Conservation (phyloP, 2,329 filamentous ascomycete genomes). For the Fusarium begoniae region DNA sequence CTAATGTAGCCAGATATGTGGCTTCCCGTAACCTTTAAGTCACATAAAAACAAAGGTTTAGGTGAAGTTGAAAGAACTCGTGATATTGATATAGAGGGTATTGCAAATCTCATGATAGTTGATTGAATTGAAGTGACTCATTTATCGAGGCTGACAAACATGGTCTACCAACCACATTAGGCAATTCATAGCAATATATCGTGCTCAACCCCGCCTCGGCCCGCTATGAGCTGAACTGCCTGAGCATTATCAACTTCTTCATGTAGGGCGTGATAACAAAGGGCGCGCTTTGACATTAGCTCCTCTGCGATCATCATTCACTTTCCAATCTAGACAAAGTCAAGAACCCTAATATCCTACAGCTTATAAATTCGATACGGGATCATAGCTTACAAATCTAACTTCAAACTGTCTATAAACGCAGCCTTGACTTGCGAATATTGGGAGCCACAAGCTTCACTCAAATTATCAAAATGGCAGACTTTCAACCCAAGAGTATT, state of each 20-base stretch:
- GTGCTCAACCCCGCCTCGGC: neutral
- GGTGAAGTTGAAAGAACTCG: neutral
- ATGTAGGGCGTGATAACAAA: neutral
- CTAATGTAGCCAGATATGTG: neutral
- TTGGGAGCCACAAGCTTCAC: neutral
- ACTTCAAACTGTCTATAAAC: neutral
- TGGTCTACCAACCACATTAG: neutral
- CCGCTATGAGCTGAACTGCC: neutral
- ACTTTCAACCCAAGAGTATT: conserved; percentile 31
- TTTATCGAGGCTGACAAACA: neutral
- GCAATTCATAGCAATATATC: neutral
- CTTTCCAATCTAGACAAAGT: neutral
- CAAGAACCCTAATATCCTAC: neutral
- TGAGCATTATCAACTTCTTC: neutral
- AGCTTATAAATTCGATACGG: neutral
- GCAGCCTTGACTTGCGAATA: neutral
- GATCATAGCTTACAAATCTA: conserved; percentile 8
- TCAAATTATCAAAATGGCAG: conserved; percentile 17
- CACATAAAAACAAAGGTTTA: neutral
- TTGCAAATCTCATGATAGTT: neutral
- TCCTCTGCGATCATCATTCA: neutral
- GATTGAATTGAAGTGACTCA: neutral
- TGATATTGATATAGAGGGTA: neutral
- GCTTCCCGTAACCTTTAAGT: no score
- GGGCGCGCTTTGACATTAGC: neutral